Evolutionary conservation across 1,139 yeast genomes (phyloP), one percentile per base, ranked within the genome.

Genomic region (Lizanozyma gosingica): DNA sequence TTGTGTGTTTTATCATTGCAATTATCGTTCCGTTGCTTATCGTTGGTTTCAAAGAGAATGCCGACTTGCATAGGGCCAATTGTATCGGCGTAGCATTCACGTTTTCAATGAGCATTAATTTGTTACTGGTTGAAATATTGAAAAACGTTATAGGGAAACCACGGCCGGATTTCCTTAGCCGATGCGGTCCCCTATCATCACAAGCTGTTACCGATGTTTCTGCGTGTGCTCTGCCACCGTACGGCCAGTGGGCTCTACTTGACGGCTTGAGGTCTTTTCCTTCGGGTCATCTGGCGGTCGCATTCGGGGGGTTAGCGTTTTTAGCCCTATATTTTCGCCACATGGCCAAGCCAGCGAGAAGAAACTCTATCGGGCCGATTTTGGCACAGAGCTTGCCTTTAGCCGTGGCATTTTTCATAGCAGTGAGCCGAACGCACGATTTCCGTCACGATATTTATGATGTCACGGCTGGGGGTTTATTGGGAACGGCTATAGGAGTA

Each of bases 361-460:
- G 29, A 11, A 22, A 22, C 29, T 22, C 29, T 6, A 22, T 22
- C 9, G n/a, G n/a, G n/a, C n/a, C n/a, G n/a, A n/a, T n/a, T n/a
- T n/a, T n/a, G n/a, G n/a, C n/a, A n/a, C 11, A 6, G 9, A 6
- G 6, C 9, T 22, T 22, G 9, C 29, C 29, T 22, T 22, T 22
- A 11, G 11, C 11, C 11, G 11, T 22, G 9, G 29, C 29, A 22
- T 22, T 6, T 22, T 22, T 22, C 36, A 44, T 52, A 14, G 57
- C 54, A 1, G 47, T 52, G 45, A 48, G 52, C 37, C 39, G 57
- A 17, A 48, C 54, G 18, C 54, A 51, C 39, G 60, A 56, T 42
- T 56, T 55, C 42, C 47, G 60, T 35, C 61, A 56, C 40, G 59
- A 56, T 38, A 56, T 56, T 37, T 42, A 51, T 34, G 61, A 56